phyloP scores from a whole-genome alignment of 345 rosid species.

The Pelargonium nanum region DNA sequence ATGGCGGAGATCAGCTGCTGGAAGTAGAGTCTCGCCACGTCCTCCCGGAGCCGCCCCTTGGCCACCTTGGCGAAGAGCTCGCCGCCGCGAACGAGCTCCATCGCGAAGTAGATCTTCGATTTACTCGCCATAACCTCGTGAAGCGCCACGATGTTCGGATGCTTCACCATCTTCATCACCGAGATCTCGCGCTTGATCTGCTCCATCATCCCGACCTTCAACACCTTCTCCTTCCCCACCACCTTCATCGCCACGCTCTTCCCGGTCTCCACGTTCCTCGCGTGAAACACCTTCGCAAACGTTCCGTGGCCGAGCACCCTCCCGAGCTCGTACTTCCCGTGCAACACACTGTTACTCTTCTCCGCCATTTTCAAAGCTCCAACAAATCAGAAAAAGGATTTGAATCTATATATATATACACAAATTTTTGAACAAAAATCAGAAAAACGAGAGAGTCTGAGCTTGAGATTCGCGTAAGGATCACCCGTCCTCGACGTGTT shows the following conservation, averaged over 20 bases:
- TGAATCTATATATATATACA: background rate
- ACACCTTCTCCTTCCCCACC: conserved; percentile 80
- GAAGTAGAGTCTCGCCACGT: conserved; percentile 63
- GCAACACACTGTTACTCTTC: conserved; percentile 25
- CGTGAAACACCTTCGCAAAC: conserved; percentile 82
- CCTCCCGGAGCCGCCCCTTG: conserved; percentile 68
- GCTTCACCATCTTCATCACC: conserved; percentile 92
- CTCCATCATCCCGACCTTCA: conserved; percentile 89
- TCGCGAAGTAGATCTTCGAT: conserved; percentile 85
- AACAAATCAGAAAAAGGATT: background rate
- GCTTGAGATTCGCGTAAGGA: background rate
- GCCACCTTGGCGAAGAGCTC: conserved; percentile 69
- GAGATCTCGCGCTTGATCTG: conserved; percentile 88
- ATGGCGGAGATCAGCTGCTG: conserved; percentile 77
- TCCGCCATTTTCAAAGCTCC: conserved; percentile 14
- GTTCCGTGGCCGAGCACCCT: conserved; percentile 76
- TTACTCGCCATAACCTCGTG: conserved; percentile 96
- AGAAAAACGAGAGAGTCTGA: background rate
- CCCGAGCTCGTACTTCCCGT: conserved; percentile 86
- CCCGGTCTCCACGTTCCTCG: conserved; percentile 50
- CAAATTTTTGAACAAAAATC: background rate
- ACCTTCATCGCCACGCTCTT: conserved; percentile 80
- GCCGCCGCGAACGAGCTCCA: conserved; percentile 93
- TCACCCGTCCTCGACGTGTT: conserved; percentile 99
- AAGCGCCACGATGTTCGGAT: conserved; percentile 75